Conservation (phyloP, 345 rosid species). For the Pistacia integerrima region DNA sequence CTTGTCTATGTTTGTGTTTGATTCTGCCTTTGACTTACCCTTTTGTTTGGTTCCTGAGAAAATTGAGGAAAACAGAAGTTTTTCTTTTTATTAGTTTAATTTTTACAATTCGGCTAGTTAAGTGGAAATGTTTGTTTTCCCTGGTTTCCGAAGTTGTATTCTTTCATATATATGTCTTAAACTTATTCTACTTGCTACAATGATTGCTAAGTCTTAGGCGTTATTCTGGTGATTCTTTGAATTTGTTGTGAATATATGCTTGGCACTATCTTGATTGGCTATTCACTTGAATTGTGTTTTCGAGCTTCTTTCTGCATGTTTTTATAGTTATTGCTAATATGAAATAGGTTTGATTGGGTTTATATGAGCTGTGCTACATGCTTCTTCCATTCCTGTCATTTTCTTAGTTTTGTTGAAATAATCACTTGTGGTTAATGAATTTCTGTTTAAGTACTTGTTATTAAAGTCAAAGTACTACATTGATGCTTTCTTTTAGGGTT, state of each 20-base stretch:
- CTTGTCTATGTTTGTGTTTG: constrained; percentile 7
- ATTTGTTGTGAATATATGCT: background rate
- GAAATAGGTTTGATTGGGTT: no score
- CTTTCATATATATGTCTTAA: background rate
- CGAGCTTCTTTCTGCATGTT: background rate
- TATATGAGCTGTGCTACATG: background rate
- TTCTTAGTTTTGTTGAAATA: background rate
- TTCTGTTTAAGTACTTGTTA: background rate
- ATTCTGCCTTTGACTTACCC: background rate
- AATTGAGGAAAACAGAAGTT: background rate
- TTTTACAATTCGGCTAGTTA: constrained; percentile 6
- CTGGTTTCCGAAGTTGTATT: background rate
- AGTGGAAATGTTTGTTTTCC: background rate
- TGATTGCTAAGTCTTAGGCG: background rate
- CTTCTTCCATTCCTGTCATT: background rate
- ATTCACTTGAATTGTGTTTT: background rate
- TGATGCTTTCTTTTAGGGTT: background rate
- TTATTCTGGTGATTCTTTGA: background rate
- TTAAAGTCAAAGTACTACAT: background rate
- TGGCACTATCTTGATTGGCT: constrained; percentile 3
- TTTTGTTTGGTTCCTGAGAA: constrained; percentile 7
- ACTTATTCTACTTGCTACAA: background rate
- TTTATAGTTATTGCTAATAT: background rate
- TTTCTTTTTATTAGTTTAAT: background rate
- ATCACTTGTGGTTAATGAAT: no score